These are phyloP conservation scores for bread wheat (Triticum aestivum) DNA, from an alignment of 176 grass and related monocot genomes.

Conservation along the genomic window IWGSC_CS_RefSeq_v2.1 NC_057802.1:414840434-414840933, in stretches of 20 bases:
- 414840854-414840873: conserved; percentile 41
- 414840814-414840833: background rate
- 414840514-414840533: background rate
- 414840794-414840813: background rate
- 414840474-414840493: background rate
- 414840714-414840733: background rate
- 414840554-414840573: conserved; percentile 14
- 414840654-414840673: background rate
- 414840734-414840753: background rate
- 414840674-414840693: conserved; percentile 30
- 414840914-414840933: conserved; percentile 27
- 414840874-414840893: background rate
- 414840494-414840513: background rate
- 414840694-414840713: conserved; percentile 30
- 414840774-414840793: background rate
- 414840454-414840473: background rate
- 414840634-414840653: background rate
- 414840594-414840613: conserved; percentile 31
- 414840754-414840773: conserved; percentile 42
- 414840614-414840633: conserved; percentile 11
- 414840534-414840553: background rate
- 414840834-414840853: background rate
- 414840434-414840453: background rate
- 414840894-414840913: conserved; percentile 20
- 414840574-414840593: conserved; percentile 33